phyloP scores from a whole-genome alignment of 371 early-diverging fungal species.

The Actinomortierella wolfii region DNA sequence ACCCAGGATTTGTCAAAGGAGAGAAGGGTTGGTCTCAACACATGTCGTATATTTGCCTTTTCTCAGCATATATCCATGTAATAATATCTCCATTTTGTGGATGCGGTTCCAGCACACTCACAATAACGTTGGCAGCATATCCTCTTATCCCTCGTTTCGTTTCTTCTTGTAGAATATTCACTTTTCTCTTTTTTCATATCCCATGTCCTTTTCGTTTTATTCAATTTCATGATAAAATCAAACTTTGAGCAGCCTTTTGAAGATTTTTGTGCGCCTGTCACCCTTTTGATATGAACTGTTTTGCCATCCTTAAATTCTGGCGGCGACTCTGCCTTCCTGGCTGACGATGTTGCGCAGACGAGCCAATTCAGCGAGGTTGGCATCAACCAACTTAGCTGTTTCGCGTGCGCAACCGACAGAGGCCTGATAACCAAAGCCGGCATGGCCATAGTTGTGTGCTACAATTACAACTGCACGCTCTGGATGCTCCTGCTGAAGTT shows the following conservation, averaged over 20 bases:
- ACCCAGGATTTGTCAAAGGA: no score
- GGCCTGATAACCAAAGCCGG: conserved; percentile 74
- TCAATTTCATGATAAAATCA: no score
- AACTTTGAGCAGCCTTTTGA: background rate
- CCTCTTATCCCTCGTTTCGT: no score
- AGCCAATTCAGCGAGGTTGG: background rate
- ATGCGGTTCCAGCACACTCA: no score
- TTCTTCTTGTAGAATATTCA: no score
- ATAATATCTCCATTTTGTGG: no score
- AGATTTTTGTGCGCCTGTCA: background rate
- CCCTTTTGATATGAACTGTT: conserved; percentile 8
- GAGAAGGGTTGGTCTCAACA: no score
- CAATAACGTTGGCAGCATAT: no score
- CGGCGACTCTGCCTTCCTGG: conserved; percentile 4
- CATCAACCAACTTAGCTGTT: conserved; percentile 54
- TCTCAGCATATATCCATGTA: no score
- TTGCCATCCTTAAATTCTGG: conserved; percentile 20
- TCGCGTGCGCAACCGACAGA: conserved; percentile 74
- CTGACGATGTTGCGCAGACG: background rate
- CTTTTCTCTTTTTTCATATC: no score
- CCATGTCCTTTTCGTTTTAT: no score
- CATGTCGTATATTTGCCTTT: no score
- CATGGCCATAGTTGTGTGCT: conserved; percentile 84
- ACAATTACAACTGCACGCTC: conserved; percentile 48
- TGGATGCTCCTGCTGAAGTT: conserved; percentile 18